Evolutionary conservation across 75 land plant species (phyloP).

Genomic region (Sequoiadendron giganteum): DNA sequence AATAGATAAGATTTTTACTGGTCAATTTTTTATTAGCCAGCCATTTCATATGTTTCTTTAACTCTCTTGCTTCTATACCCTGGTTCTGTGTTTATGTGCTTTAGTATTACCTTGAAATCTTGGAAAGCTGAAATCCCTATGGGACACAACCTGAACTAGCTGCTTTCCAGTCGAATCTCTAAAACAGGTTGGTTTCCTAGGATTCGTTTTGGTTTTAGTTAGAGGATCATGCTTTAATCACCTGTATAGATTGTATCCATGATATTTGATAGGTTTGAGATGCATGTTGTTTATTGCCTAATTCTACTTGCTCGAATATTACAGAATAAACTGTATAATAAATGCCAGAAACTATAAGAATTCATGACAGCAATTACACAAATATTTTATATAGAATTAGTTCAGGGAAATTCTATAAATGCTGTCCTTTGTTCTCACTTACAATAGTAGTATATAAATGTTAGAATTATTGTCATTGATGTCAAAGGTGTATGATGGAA

Average conservation of each 20-base stretch:
- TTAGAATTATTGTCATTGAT: too few species aligned
- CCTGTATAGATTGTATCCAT: neutral
- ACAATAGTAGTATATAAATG: too few species aligned
- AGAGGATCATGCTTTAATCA: neutral
- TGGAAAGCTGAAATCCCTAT: neutral
- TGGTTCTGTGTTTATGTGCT: neutral
- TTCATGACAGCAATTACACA: too few species aligned
- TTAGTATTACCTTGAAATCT: neutral
- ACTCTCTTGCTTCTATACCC: neutral
- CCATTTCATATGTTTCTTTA: neutral
- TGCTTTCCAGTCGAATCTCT: neutral
- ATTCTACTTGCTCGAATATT: too few species aligned
- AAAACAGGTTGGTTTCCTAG: neutral
- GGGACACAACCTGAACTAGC: neutral
- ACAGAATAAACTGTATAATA: too few species aligned
- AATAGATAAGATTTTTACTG: neutral
- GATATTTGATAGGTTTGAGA: neutral
- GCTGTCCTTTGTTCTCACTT: too few species aligned
- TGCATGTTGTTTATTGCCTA: too few species aligned
- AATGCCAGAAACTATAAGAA: too few species aligned
- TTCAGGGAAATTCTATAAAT: too few species aligned
- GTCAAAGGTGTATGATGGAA: too few species aligned
- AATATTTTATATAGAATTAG: too few species aligned
- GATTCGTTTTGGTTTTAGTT: neutral
- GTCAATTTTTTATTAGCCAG: neutral